Evolutionary conservation across 139 green algal genomes (phyloP), one percentile per base, ranked within the genome.

Genomic region (Closterium sp.): DNA sequence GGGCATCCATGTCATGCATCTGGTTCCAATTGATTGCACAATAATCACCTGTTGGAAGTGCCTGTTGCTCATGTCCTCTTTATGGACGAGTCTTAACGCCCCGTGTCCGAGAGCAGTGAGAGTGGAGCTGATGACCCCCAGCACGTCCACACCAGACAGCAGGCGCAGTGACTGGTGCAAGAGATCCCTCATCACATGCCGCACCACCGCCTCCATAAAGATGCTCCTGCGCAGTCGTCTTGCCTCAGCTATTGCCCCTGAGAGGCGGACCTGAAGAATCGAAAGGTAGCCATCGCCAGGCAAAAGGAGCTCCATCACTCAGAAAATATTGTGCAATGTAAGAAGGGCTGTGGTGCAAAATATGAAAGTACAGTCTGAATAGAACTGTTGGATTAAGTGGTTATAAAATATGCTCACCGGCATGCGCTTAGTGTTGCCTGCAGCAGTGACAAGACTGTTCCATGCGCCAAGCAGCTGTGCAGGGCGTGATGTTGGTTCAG

Each of bases 61-160:
- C 55, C 55, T 76, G 12, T 76, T 76, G 55, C 12, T 28, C 55
- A 76, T 76, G 55, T 76, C 55, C 55, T 76, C 55, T 28, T 76
- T 76, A 28, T 76, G 55, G 5, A 76, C 55, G 55, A 76, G 30
- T 9, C 83, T 86, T 8, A 23, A 32, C 30, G 83, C 30, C 31
- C 83, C 83, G 21, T 33, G 83, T 34, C 83, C 30, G 30, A 86
- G 30, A 33, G 83, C 23, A 88, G 33, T 31, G 9, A 88, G 85
- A 10, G 85, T 88, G 85, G 33, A 66, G 85, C 85, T 88, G 85
- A 43, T 34, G 85, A 66, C 33, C 6, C 85, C 85, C 31, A 88
- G 85, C 23, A 88, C 85, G 85, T 88, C 85, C 19, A 88, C 85
- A 43, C 85, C 85, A 23, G 85, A 66, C 33, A 88, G 85, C 30